phyloP scores from a whole-genome alignment of 352 stramenopile genomes.

The Phytophthora agathidicida region DNA sequence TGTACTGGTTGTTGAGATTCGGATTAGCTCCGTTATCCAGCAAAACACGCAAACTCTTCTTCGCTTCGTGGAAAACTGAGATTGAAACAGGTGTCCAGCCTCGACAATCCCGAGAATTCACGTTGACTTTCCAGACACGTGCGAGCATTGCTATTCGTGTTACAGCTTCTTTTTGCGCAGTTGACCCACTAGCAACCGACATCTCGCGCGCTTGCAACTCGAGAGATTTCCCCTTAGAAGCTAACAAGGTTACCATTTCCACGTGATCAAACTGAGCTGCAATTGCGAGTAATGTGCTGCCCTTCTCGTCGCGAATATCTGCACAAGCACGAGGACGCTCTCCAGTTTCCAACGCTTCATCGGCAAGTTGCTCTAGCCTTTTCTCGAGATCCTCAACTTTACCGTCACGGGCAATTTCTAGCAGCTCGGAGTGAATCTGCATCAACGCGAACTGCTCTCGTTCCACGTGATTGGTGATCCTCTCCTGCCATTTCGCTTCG shows the following conservation, averaged over 20 bases:
- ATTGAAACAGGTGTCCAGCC: slow-evolving; percentile 88
- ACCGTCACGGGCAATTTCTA: slow-evolving; percentile 53
- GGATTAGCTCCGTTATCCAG: slow-evolving; percentile 84
- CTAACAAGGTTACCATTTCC: slow-evolving; percentile 60
- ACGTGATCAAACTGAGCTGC: slow-evolving; percentile 74
- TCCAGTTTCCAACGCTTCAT: slow-evolving; percentile 66
- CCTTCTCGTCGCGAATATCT: slow-evolving; percentile 82
- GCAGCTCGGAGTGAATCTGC: slow-evolving; percentile 82
- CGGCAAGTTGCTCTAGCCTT: slow-evolving; percentile 70
- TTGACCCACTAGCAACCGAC: slow-evolving; percentile 21
- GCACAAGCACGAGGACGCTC: slow-evolving; percentile 68
- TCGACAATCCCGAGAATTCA: slow-evolving; percentile 79
- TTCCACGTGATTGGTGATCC: slow-evolving; percentile 87
- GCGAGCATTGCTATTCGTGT: slow-evolving; percentile 43
- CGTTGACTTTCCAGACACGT: slow-evolving; percentile 66
- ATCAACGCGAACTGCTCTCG: slow-evolving; percentile 83
- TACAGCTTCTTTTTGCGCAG: slow-evolving; percentile 30
- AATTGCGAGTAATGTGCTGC: slow-evolving; percentile 76
- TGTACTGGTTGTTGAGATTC: slow-evolving; percentile 90
- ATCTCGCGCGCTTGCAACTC: slow-evolving; percentile 31
- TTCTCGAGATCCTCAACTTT: slow-evolving; percentile 57
- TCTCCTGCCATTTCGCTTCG: slow-evolving; percentile 80
- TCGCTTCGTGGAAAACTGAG: slow-evolving; percentile 89
- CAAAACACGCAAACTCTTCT: slow-evolving; percentile 68
- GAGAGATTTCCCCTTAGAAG: slow-evolving; percentile 67